Base-by-base conservation (phyloP, 805 yeast genomes). In the Barnettozyma sp. region DNA sequence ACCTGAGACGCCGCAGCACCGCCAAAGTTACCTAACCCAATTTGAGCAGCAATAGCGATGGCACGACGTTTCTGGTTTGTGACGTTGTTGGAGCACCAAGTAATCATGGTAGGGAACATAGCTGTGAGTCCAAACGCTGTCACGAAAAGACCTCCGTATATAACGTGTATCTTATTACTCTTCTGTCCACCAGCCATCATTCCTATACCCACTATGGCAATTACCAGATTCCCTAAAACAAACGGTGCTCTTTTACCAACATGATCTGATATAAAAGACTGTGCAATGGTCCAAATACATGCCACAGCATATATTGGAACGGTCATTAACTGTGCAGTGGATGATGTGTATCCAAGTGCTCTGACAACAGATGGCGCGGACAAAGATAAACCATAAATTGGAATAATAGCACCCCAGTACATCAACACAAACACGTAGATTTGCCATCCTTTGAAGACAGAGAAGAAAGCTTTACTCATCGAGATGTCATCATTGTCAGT, bases 291-390 rank as follows among this genome's bases (percentile, higher is more conserved):
- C 19, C 44, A 42, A 7, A 53, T 39, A 2, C 62, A 56, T 4
- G 64, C 65, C 13, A 54, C 55, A 13, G 59, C 45, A 43, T 66
- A 66, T 3, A 64, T 53, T 2, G 71, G 71, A 18, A 65, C 61
- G 2, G 70, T 57, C 64, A 68, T 47, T 20, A 65, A 52, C 46
- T 68, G 71, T 0, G 71, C 63, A 16, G 43, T 49, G 5, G 65
- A 52, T 6, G 60, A 49, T 15, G 65, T 45, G 45, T 63, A 66
- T 1, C 72, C 72, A 34, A 68, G 45, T 2, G 36, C 41, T 24
- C 52, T 56, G 38, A 68, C 54, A 37, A 68, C 67, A 12, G 70
- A 56, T 13, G 72, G 72, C 20, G 66, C 44, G 35, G 66, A 64
- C 26, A 62, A 50, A 7, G 70, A 55, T 11, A 65, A 42, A 9